Conservation (phyloP, 352 stramenopile species). For the Globisporangium acanthophoron region DNA sequence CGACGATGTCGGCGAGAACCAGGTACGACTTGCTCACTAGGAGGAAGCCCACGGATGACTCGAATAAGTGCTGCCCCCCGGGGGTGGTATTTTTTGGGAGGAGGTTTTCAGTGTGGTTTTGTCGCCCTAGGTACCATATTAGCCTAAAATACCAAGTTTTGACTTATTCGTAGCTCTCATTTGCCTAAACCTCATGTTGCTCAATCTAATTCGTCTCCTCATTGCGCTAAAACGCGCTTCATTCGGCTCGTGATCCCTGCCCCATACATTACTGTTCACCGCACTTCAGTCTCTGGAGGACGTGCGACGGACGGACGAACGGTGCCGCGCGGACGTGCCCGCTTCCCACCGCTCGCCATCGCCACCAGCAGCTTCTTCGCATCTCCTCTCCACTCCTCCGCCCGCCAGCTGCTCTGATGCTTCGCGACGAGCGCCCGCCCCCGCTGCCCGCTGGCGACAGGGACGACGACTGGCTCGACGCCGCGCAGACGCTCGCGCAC, state of each 20-base stretch:
- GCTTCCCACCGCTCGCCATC: not conserved
- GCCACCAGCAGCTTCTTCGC: not conserved
- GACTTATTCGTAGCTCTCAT: too few species aligned
- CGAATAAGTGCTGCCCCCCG: constrained; percentile 10
- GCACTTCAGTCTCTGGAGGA: too few species aligned
- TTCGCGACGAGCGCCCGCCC: not conserved
- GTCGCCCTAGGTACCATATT: too few species aligned
- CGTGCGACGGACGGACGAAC: too few species aligned
- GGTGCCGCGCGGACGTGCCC: too few species aligned
- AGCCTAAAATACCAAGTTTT: too few species aligned
- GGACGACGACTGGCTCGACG: constrained; percentile 15
- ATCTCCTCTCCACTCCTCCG: not conserved
- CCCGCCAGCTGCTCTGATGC: not conserved
- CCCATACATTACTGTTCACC: too few species aligned
- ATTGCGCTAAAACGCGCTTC: too few species aligned
- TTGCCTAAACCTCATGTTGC: too few species aligned
- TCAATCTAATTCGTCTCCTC: too few species aligned
- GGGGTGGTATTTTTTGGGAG: not conserved
- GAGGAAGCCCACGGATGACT: constrained; percentile 7
- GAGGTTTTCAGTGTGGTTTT: too few species aligned
- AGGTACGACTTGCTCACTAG: constrained; percentile 14
- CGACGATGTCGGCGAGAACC: not conserved
- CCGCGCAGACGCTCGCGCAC: constrained; percentile 22
- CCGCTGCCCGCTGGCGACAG: constrained; percentile 4
- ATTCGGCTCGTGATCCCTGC: too few species aligned